Evolutionary conservation across 768 basidiomycete species (phyloP), one percentile per base, ranked within the genome.

Genomic region (Boletus subparvulus): DNA sequence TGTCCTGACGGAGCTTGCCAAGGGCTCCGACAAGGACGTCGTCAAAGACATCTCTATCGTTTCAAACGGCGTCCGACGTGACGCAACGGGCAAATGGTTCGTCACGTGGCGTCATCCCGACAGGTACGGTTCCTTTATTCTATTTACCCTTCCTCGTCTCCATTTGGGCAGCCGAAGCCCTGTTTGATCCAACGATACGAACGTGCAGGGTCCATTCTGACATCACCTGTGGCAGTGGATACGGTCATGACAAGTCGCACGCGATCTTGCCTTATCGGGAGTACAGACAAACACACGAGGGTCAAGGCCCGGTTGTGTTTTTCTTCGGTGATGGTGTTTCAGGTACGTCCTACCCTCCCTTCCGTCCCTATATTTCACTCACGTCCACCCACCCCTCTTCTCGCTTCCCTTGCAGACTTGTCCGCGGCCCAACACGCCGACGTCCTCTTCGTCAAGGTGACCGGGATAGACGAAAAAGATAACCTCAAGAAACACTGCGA

Each of bases 261-360:
- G 93, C 96, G 3, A 98, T 98, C 63, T 76, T 95, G 35, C 95
- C 92, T 0, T 99, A 98, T 74, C 63, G 76, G 7, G 69, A 83
- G 46, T 84, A 86, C 6, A 60, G 67, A 56, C 6, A 37, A 8
- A 14, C 48, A 17, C 63, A 67, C 52, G 45, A 52, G 5, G 65
- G 61, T 17, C 61, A 44, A 16, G 67, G 67, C 7, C 96, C 97
- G 3, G 86, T 82, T 2, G 77, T 96, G 11, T 96, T 99, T 75
- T 99, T 97, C 83, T 95, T 97, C 61, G 97, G 97, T 0, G 97
- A 99, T 69, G 97, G 97, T 35, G 97, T 97, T 48, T 94, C 92
- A 54, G 94, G 93, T 91, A 56, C 52, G 30, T 47, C 19, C 19
- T 16, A 16, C 28, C 28, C 16, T 30, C 7, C 35, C 5, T 8